A percentile compares a stretch with the other conserved stretches of the same genome.
phyloP scores from a whole-genome alignment of 768 basidiomycete species.

The Imleria badia region DNA sequence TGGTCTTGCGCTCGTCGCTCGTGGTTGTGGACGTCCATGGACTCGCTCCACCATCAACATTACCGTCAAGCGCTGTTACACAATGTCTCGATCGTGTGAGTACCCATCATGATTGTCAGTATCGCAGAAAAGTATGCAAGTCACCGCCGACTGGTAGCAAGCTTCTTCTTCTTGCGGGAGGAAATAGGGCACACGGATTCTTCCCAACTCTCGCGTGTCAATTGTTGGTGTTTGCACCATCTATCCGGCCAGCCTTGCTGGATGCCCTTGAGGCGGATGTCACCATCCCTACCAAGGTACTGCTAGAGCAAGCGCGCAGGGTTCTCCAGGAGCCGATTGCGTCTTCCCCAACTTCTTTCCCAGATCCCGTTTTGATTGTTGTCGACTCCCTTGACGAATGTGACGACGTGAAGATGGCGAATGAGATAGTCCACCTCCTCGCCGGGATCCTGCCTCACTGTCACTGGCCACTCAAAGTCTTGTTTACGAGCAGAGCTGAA shows the following conservation, averaged over 20 bases:
- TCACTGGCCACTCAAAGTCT: slow-evolving; percentile 24
- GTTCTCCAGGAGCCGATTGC: slow-evolving; percentile 24
- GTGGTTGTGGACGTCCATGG: too few species aligned
- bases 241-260: slow-evolving; percentile 14
- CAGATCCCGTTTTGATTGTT: slow-evolving; percentile 20
- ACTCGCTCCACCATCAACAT: too few species aligned
- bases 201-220: slow-evolving; percentile 35
- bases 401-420: slow-evolving; percentile 21
- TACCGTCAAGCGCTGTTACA: too few species aligned
- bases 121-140: slow-evolving; percentile 24
- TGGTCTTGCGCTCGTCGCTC: too few species aligned
- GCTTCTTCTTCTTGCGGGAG: slow-evolving; percentile 35
- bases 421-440: slow-evolving; percentile 25
- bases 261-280: slow-evolving; percentile 20
- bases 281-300: slow-evolving; percentile 22
- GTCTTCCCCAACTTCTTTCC: slow-evolving; percentile 6
- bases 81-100: too few species aligned
- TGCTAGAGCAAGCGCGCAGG: slow-evolving; percentile 24
- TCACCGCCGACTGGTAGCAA: slow-evolving; percentile 28
- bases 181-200: slow-evolving; percentile 20
- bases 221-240: slow-evolving; percentile 19
- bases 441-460: slow-evolving; percentile 10
- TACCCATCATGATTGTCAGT: too few species aligned
- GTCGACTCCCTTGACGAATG: slow-evolving; percentile 27
- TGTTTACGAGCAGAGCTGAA: slow-evolving; percentile 25